Base-by-base conservation (phyloP, 495 filamentous ascomycete species). In the Letharia columbiana region DNA sequence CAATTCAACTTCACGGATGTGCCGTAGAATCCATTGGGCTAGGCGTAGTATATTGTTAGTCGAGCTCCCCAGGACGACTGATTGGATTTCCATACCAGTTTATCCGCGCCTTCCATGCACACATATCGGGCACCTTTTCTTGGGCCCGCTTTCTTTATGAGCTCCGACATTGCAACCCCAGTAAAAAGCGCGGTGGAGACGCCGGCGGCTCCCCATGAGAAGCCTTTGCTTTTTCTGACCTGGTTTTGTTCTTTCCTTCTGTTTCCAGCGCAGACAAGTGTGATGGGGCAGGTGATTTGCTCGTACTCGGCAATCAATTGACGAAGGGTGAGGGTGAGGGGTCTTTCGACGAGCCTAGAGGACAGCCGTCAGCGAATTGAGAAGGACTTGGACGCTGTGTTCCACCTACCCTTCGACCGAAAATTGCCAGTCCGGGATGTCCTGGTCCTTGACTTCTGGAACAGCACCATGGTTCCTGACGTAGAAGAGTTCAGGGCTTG, bases 391-490 rank as follows among this genome's bases (percentile, higher is more conserved):
- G 28, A 9, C 12, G 15, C 17, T 59, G 35, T 18, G 15, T 52
- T 33, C 47, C 62, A 66, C 78, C 66, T 52, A 85, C 86, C 93
- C 92, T 78, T 96, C 91, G 50, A 98, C 81, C 17, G 85, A 86
- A 64, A 98, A 87, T 64, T 90, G 84, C 93, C 93, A 98, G 70
- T 88, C 81, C 61, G 86, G 83, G 59, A 92, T 83, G 9, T 89
- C 84, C 42, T 84, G 79, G 70, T 96, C 90, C 11, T 79, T 78
- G 11, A 96, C 90, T 37, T 82, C 73, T 5, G 93, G 93, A 9
- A 97, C 93, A 0, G 89, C 80, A 12, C 93, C 93, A 81, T 98
- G 93, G 65, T 97, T 98, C 67, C 93, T 79, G n/a, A 98, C 93
- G 74, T 94, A 98, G 77, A 96, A 95, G 3, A 98, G 79, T 68